A percentile compares a stretch with the other conserved stretches of the same genome.
phyloP scores from a whole-genome alignment of 192 early-diverging fungal species.

The Gaertneriomyces semiglobifer region DNA sequence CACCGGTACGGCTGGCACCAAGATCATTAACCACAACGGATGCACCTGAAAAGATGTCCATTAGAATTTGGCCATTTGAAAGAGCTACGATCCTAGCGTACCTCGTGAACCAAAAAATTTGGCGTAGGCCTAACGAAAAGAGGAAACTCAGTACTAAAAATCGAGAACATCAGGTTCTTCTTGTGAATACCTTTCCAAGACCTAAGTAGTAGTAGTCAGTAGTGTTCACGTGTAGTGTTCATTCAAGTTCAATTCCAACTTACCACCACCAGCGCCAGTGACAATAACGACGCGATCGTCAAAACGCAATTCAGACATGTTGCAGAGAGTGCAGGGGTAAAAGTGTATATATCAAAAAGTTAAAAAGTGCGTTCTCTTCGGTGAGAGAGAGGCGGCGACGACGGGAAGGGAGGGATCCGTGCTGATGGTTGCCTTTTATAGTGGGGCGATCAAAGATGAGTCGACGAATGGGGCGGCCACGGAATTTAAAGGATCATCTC shows the following conservation, averaged over 20 bases:
- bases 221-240: background rate
- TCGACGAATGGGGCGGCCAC: no score
- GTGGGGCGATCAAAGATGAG: no score
- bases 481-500: no score
- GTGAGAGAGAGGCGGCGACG: no score
- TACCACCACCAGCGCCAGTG: conserved; percentile 94
- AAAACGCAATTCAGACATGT: conserved; percentile 43
- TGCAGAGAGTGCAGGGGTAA: background rate
- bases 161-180: background rate
- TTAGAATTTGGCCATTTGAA: no score
- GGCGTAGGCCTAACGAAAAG: conserved; percentile 70
- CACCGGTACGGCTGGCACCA: conserved; percentile 73
- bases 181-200: conserved; percentile 43
- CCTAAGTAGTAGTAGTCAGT: conserved; percentile 25
- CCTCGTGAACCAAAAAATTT: conserved; percentile 80
- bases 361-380: no score
- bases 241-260: conserved; percentile 2
- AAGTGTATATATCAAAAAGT: background rate
- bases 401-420: no score
- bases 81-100: background rate
- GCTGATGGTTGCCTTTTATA: no score
- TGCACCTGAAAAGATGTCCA: conserved; percentile 57
- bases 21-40: conserved; percentile 97
- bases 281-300: conserved; percentile 78
- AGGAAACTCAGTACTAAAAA: background rate